These are phyloP conservation scores for Malbranchea zuffiana DNA, from an alignment of 2,329 filamentous ascomycete genomes.

Conservation along the genomic window DNA sequence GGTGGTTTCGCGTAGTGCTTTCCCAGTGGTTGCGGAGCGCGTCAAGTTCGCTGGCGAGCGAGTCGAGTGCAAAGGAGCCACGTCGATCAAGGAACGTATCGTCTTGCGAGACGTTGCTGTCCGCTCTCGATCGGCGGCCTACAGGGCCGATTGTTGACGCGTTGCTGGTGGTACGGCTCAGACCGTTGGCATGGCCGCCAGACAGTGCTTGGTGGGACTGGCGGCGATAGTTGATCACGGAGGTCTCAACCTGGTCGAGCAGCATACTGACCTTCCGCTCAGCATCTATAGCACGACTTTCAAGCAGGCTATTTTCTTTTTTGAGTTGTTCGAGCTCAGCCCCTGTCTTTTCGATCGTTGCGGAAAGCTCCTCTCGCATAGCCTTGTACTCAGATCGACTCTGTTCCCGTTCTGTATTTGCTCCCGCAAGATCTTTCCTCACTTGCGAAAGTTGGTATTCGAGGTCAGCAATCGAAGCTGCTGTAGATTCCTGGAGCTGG, in stretches of 20 bases:
- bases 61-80: constrained; percentile 64
- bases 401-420: constrained; percentile 58
- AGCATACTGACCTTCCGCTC: constrained; percentile 88
- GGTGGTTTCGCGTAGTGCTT: constrained; percentile 88
- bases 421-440: constrained; percentile 55
- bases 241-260: constrained; percentile 85
- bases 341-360: constrained; percentile 44
- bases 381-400: constrained; percentile 48
- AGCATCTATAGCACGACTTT: constrained; percentile 75
- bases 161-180: constrained; percentile 44
- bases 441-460: constrained; percentile 61
- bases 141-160: constrained; percentile 40
- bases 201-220: constrained; percentile 45
- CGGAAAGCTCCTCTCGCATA: constrained; percentile 46
- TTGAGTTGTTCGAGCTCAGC: constrained; percentile 71
- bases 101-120: constrained; percentile 35
- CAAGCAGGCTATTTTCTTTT: constrained; percentile 67
- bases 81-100: constrained; percentile 41
- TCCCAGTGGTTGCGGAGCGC: constrained; percentile 87
- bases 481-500: constrained; percentile 57
- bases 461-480: constrained; percentile 53
- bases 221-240: constrained; percentile 87
- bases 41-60: constrained; percentile 83
- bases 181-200: constrained; percentile 26
- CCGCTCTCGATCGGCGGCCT: constrained; percentile 27